Evolutionary conservation across 208 protist species (phyloP), one percentile per base, ranked within the genome.

Genomic region (Leishmania lainsoni): DNA sequence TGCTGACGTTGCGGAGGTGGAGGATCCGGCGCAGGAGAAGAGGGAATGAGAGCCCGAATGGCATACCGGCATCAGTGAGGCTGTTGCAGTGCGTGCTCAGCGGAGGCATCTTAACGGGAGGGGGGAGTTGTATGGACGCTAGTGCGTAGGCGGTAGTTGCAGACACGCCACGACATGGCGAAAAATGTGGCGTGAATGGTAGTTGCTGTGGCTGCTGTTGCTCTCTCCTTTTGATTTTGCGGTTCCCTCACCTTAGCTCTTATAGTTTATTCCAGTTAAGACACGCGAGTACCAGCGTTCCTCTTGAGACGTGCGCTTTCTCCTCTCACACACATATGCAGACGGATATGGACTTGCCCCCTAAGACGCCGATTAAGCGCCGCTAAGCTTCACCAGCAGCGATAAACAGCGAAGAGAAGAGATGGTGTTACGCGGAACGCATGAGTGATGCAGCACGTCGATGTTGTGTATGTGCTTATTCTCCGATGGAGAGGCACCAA

Each of bases 341-440:
- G 35, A 68, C 35, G 8, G 20, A 68, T 42, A 75, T 68, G 32
- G 52, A n/a, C 39, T 75, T 75, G 35, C 17, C 54, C 69, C 5
- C 29, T 59, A 26, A 82, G 49, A 42, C 29, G 49, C 48, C 51
- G 72, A 76, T 76, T 76, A 76, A 76, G 48, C 17, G 29, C 72
- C 72, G 26, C 72, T 61, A 61, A 76, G 68, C 35, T 14, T 22
- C 72, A 17, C 16, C 29, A 54, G 22, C 49, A 58, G 9, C 51
- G 48, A 3, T 17, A 61, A 48, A 3, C 16, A 20, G n/a, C n/a
- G 14, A 59, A 58, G 22, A 2, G 26, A 75, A 5, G n/a, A 1
- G 29, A 75, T 35, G 70, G n/a, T 35, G 14, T 26, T 26, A 35
- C 12, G 59, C 59, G n/a, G n/a, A n/a, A 2, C 6, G 29, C 59